Conservation (phyloP, 1,139 yeast species). For the Saccharomyces uvarum region DNA sequence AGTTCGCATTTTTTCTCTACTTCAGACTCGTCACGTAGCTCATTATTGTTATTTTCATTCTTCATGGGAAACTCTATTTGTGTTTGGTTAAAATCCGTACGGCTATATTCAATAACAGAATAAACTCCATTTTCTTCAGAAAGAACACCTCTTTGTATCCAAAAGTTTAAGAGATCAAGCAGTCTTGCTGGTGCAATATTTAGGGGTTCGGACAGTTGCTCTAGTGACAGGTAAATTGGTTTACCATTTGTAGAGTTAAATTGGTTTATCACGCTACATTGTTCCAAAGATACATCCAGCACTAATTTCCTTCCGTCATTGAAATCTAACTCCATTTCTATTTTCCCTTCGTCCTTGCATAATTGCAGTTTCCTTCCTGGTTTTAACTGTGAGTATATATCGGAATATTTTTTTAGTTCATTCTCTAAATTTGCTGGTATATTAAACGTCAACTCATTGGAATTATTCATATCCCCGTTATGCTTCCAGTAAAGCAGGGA, state of each 20-base stretch:
- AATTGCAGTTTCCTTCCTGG: conserved; percentile 54
- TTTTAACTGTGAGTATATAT: conserved; percentile 39
- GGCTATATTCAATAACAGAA: neutral
- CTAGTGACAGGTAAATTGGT: conserved; percentile 22
- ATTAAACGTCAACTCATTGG: conserved; percentile 1
- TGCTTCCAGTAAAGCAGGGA: conserved; percentile 28
- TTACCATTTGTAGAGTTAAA: conserved; percentile 38
- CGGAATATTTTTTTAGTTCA: conserved; percentile 40
- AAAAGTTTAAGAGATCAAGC: conserved; percentile 40
- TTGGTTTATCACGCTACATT: conserved; percentile 55
- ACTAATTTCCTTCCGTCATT: conserved; percentile 35
- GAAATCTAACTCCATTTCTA: conserved; percentile 50
- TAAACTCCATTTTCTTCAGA: neutral
- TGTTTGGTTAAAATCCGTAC: neutral
- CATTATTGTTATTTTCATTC: conserved; percentile 10
- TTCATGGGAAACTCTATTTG: conserved; percentile 6
- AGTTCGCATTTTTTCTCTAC: neutral
- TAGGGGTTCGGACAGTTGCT: conserved; percentile 29
- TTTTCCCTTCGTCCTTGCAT: conserved; percentile 56
- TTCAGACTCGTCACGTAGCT: conserved; percentile 4
- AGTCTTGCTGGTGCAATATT: conserved; percentile 26
- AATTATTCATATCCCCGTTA: conserved; percentile 4
- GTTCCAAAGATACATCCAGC: conserved; percentile 57
- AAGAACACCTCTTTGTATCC: conserved; percentile 51
- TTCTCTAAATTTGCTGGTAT: conserved; percentile 8